phyloP scores from a whole-genome alignment of 306 rosid genomes.

The Prunus mira region DNA sequence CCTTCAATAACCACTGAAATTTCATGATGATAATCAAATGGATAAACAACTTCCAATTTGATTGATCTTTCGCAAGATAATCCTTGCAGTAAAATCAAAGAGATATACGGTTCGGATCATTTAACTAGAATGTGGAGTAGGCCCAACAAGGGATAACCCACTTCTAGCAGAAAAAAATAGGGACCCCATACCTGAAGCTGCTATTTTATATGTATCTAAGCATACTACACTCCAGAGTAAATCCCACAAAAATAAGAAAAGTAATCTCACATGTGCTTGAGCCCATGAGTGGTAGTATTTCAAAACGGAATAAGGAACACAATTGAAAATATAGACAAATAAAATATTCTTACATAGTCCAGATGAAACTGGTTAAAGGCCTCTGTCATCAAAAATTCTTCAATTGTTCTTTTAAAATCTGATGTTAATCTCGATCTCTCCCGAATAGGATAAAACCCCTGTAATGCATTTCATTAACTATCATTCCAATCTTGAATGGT shows the following conservation, averaged over 20 bases:
- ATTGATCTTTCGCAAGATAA: not conserved
- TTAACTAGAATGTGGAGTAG: not conserved
- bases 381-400: constrained; percentile 43
- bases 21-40: not conserved
- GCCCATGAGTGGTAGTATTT: not conserved
- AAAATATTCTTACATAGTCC: constrained; percentile 45
- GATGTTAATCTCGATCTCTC: constrained; percentile 67
- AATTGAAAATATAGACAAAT: not conserved
- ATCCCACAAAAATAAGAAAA: not conserved
- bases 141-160: not conserved
- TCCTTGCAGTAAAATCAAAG: not conserved
- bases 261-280: not conserved
- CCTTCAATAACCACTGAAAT: too few species aligned
- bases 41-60: not conserved
- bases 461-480: constrained; percentile 15
- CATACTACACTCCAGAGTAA: not conserved
- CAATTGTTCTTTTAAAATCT: constrained; percentile 46
- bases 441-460: constrained; percentile 85
- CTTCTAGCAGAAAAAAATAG: not conserved
- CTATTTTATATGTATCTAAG: not conserved
- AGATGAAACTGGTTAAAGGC: constrained; percentile 35
- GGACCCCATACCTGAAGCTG: not conserved
- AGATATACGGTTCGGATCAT: not conserved
- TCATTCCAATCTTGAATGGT: not conserved
- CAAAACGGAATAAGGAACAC: not conserved